phyloP scores from a whole-genome alignment of 176 grass and related monocot genomes.

The Oryza rufipogon region DNA sequence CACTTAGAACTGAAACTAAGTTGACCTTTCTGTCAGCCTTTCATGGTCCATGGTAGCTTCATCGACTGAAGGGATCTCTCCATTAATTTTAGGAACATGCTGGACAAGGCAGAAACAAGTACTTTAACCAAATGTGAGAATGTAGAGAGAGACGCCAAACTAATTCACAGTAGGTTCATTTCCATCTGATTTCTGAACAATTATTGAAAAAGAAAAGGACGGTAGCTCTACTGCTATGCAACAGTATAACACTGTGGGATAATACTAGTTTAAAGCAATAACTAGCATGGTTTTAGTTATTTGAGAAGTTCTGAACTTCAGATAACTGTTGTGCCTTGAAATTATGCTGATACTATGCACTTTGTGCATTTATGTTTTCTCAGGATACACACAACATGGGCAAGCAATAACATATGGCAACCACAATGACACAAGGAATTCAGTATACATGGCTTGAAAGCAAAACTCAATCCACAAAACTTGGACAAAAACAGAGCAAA shows the following conservation, averaged over 20 bases:
- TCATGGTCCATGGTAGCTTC: slow-evolving; percentile 96
- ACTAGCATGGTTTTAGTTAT: background rate
- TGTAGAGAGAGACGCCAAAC: slow-evolving; percentile 13
- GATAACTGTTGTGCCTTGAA: slow-evolving; percentile 12
- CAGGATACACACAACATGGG: background rate
- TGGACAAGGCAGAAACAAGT: slow-evolving; percentile 49
- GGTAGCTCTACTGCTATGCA: background rate
- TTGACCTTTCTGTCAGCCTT: slow-evolving; percentile 86
- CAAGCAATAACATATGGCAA: background rate
- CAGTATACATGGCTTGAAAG: background rate
- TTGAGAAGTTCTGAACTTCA: background rate
- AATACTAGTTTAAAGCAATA: background rate
- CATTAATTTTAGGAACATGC: slow-evolving; percentile 99
- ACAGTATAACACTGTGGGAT: background rate
- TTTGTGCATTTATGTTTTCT: background rate
- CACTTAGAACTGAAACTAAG: slow-evolving; percentile 8
- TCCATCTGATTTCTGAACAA: slow-evolving; percentile 39
- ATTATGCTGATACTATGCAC: background rate
- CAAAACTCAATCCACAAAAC: background rate
- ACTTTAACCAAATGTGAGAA: slow-evolving; percentile 41
- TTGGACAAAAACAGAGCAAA: background rate
- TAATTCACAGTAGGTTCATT: slow-evolving; percentile 23
- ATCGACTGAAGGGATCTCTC: slow-evolving; percentile 86
- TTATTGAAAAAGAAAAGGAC: background rate
- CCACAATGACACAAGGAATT: background rate